phyloP scores from a whole-genome alignment of 106 monocot species.

The Posidonia australis region DNA sequence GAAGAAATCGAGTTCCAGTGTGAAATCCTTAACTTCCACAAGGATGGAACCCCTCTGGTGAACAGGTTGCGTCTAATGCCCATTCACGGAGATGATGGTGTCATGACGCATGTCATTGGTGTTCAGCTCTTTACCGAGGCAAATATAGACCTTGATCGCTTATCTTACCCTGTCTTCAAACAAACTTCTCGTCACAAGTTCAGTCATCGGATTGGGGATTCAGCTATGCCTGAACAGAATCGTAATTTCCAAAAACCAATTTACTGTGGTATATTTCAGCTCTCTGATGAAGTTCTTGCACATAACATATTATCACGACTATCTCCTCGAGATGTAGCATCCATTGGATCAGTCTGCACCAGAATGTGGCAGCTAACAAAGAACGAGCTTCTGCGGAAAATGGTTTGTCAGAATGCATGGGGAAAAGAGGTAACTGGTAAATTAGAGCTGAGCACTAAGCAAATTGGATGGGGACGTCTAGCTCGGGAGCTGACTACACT shows the following conservation, averaged over 20 bases:
- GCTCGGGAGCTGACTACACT: constrained; percentile 81
- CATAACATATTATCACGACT: constrained; percentile 80
- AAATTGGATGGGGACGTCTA: constrained; percentile 73
- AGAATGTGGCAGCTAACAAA: constrained; percentile 67
- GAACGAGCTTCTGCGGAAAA: constrained; percentile 68
- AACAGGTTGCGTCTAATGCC: constrained; percentile 66
- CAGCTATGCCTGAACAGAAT: constrained; percentile 10
- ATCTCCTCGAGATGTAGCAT: constrained; percentile 77
- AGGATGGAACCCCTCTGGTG: constrained; percentile 78
- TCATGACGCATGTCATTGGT: constrained; percentile 72
- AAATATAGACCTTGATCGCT: constrained; percentile 43
- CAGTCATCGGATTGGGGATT: constrained; percentile 11
- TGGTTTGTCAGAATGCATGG: constrained; percentile 95
- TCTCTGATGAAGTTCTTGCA: constrained; percentile 87
- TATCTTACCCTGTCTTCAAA: constrained; percentile 83
- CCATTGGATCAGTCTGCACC: constrained; percentile 75
- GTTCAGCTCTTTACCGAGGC: constrained; percentile 70
- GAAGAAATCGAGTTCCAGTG: constrained; percentile 77
- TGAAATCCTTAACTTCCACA: constrained; percentile 81
- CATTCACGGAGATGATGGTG: constrained; percentile 57
- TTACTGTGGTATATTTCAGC: constrained; percentile 52
- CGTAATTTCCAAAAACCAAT: constrained; percentile 5
- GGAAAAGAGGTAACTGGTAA: constrained; percentile 60
- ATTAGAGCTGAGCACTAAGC: constrained; percentile 55
- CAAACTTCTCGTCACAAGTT: constrained; percentile 29